Evolutionary conservation across 768 basidiomycete genomes (phyloP).

Genomic region (Lentinula lateritia): DNA sequence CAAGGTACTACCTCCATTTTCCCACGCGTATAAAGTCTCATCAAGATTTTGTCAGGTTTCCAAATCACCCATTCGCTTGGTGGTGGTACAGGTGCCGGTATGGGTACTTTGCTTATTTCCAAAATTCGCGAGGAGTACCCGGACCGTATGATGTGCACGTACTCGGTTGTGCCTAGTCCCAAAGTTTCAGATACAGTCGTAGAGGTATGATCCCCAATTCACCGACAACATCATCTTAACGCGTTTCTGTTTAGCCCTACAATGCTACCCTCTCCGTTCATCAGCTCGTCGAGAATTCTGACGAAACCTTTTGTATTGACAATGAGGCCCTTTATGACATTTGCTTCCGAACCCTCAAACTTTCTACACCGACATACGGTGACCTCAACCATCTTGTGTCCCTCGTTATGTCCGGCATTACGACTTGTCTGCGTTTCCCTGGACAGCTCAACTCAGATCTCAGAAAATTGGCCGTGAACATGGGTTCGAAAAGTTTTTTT

Average conservation of each 20-base stretch:
- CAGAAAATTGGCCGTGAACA: conserved; percentile 97
- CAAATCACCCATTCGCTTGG: conserved; percentile 98
- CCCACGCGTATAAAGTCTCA: background rate
- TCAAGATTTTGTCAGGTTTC: conserved; percentile 58
- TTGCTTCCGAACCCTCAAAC: conserved; percentile 96
- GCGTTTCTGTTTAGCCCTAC: conserved; percentile 64
- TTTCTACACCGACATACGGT: conserved; percentile 92
- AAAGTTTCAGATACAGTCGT: conserved; percentile 99
- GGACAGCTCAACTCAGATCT: conserved; percentile 99
- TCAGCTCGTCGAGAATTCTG: conserved; percentile 98
- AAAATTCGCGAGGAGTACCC: conserved; percentile 99
- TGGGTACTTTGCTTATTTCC: conserved; percentile 98
- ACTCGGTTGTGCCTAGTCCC: conserved; percentile 96
- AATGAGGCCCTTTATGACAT: conserved; percentile 99
- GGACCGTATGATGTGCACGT: conserved; percentile 99
- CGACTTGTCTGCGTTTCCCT: conserved; percentile 98
- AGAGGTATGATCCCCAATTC: conserved; percentile 48
- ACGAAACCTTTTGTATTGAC: conserved; percentile 99
- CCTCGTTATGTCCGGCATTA: conserved; percentile 97
- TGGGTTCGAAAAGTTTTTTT: conserved; percentile 54
- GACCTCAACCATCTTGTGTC: conserved; percentile 98
- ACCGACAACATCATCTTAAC: background rate
- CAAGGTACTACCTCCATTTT: conserved; percentile 64
- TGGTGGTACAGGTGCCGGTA: conserved; percentile 99
- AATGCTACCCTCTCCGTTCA: conserved; percentile 98